Evolutionary conservation across 257 asterid genomes (phyloP).

Genomic region (Echites panduratus): DNA sequence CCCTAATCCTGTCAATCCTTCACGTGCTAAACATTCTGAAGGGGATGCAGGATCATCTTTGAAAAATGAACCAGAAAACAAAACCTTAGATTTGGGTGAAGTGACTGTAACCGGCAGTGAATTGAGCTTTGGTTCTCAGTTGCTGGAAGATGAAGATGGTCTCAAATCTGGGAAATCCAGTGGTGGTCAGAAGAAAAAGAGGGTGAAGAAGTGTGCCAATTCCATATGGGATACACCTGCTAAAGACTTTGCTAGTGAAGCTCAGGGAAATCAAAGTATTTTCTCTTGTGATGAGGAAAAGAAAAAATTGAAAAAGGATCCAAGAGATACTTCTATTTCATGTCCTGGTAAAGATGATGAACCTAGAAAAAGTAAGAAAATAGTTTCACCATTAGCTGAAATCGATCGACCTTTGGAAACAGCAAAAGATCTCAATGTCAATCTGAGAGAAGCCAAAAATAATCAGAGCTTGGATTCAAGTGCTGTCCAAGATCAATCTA

Average conservation of each 20-base stretch:
- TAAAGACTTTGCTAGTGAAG: slow-evolving; percentile 20
- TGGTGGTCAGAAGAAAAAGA: slow-evolving; percentile 15
- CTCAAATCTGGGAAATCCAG: slow-evolving; percentile 7
- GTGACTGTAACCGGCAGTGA: slow-evolving; percentile 2
- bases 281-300: slow-evolving; percentile 12
- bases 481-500: slow-evolving; percentile 15
- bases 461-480: slow-evolving; percentile 12
- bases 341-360: slow-evolving; percentile 20
- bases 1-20: slow-evolving; percentile 16
- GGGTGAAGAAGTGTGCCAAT: slow-evolving; percentile 10
- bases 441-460: slow-evolving; percentile 5
- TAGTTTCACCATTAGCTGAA: slow-evolving; percentile 17
- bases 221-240: slow-evolving; percentile 9
- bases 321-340: slow-evolving; percentile 20
- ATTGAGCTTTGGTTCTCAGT: neutral
- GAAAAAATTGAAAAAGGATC: slow-evolving; percentile 18
- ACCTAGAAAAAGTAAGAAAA: slow-evolving; percentile 18
- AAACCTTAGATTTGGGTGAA: slow-evolving; percentile 3
- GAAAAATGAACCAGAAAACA: neutral
- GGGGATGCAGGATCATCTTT: neutral
- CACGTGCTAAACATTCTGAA: slow-evolving; percentile 13
- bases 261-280: slow-evolving; percentile 21
- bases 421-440: slow-evolving; percentile 10
- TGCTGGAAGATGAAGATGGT: slow-evolving; percentile 14
- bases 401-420: slow-evolving; percentile 7